Evolutionary conservation across 148 eudicot genomes (phyloP), one percentile per base, ranked within the genome.

Genomic region (Cornus florida): DNA sequence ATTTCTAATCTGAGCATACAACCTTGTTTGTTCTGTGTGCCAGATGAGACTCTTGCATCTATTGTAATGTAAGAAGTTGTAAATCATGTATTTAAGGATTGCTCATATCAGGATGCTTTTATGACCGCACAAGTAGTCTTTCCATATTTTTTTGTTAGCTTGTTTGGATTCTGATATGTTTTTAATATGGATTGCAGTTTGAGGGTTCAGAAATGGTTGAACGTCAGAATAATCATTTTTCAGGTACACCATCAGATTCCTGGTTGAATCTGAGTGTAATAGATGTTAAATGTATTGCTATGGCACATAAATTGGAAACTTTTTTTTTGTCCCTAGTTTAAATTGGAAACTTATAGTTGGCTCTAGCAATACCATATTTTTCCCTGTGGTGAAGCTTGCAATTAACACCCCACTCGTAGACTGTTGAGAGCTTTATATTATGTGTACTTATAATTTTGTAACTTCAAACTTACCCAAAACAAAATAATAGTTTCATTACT

Each of bases 171-270:
- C 46, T 79, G 64, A 75, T 69, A 24, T 59, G 31, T 48, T 83
- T 31, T 85, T 68, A 60, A 13, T 69, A 46, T 86, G 64, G 56
- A 0, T 85, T 91, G 86, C 92, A 94, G 98, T 91, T 94, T 91
- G 95, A 92, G 75, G 98, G 98, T 75, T 92, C 95, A 72, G 92
- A 91, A 71, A 74, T 85, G 20, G 78, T 92, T 80, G 84, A 90
- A 84, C 87, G 81, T 68, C 97, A 92, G 78, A 94, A 89, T 72
- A 78, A 91, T 62, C 86, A 87, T 76, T 94, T 94, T 84, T 84
- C 93, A 80, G 98, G 98, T 94, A 82, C 73, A 31, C 75, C 23
- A 13, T 65, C 12, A 17, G 28, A 39, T 59, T 74, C 11, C 22
- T 75, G 20, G 33, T 20, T 62, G 23, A 62, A 62, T 62, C 23